phyloP scores from a whole-genome alignment of 2,329 filamentous ascomycete genomes.

The Hypocreales sp. region DNA sequence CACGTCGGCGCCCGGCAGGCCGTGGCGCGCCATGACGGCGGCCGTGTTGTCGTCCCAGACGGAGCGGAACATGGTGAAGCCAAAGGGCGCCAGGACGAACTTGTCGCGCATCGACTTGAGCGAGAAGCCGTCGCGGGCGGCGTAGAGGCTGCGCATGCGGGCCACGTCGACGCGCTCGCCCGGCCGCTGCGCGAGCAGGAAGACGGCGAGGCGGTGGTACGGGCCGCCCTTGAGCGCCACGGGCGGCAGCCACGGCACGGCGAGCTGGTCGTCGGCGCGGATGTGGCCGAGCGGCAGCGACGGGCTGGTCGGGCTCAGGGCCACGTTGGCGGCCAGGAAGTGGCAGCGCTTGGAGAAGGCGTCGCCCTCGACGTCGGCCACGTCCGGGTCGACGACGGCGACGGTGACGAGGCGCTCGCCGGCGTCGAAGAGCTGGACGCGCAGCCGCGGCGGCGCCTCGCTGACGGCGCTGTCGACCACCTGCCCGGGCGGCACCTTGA shows the following conservation, averaged over 20 bases:
- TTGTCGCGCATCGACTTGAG: constrained; percentile 61
- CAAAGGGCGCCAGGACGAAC: constrained; percentile 55
- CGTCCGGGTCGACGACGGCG: constrained; percentile 78
- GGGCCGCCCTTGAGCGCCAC: constrained; percentile 79
- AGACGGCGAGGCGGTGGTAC: constrained; percentile 77
- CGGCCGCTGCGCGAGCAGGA: constrained; percentile 66
- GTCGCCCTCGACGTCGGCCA: constrained; percentile 64
- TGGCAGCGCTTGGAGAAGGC: constrained; percentile 71
- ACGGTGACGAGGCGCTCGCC: constrained; percentile 73
- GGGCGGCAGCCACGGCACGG: constrained; percentile 70
- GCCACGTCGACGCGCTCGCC: constrained; percentile 40
- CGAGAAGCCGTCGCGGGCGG: constrained; percentile 50
- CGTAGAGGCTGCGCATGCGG: constrained; percentile 37
- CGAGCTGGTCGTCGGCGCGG: constrained; percentile 46
- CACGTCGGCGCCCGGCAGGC: constrained; percentile 59
- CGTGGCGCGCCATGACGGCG: constrained; percentile 71
- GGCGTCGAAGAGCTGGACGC: constrained; percentile 70
- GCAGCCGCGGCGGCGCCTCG: constrained; percentile 58
- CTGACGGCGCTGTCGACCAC: constrained; percentile 62
- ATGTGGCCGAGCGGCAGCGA: constrained; percentile 51
- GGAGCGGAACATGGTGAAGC: constrained; percentile 75
- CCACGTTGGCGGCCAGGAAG: constrained; percentile 60
- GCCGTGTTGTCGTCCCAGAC: constrained; percentile 80
- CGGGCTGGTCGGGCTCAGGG: constrained; percentile 34
- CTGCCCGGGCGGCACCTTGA: constrained; percentile 58